Evolutionary conservation across 1,284 basidiomycete genomes (phyloP).

Genomic region (Irpex sp.): DNA sequence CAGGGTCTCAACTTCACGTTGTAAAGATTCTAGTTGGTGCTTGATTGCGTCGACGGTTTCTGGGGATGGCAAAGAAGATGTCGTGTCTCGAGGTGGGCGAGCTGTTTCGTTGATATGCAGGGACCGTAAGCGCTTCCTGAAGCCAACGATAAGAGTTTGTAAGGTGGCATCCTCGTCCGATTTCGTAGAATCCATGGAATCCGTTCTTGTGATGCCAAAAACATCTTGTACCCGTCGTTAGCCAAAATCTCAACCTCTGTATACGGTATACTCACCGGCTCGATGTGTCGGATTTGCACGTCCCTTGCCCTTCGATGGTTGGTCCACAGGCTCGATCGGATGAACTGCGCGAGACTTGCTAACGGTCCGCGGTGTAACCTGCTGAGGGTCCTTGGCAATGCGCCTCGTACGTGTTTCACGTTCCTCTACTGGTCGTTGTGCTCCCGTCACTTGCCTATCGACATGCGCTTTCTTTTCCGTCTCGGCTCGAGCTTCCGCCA

Average conservation of each 20-base stretch:
- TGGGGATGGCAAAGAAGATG: constrained; percentile 43
- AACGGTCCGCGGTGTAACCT: not conserved
- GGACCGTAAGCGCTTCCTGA: constrained; percentile 56
- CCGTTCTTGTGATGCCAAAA: constrained; percentile 42
- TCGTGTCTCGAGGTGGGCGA: constrained; percentile 37
- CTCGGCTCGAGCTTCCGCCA: constrained; percentile 15
- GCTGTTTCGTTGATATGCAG: constrained; percentile 54
- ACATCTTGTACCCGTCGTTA: constrained; percentile 44
- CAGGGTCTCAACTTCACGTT: constrained; percentile 40
- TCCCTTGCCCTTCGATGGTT: not conserved
- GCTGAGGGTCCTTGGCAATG: not conserved
- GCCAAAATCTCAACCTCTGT: not conserved
- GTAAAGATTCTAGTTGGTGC: constrained; percentile 41
- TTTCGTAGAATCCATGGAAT: constrained; percentile 22
- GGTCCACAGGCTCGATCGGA: not conserved
- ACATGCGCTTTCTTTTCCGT: constrained; percentile 24
- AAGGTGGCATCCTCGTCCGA: constrained; percentile 23
- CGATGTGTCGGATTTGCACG: not conserved
- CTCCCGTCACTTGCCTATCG: constrained; percentile 29
- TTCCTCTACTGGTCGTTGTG: not conserved
- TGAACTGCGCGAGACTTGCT: not conserved
- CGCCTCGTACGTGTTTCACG: not conserved
- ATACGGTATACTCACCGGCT: constrained; percentile 23
- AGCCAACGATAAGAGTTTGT: constrained; percentile 23
- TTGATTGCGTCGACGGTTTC: constrained; percentile 41